Evolutionary conservation across 2,329 filamentous ascomycete genomes (phyloP), one percentile per base, ranked within the genome.

Genomic region (Diaporthe ilicicola): DNA sequence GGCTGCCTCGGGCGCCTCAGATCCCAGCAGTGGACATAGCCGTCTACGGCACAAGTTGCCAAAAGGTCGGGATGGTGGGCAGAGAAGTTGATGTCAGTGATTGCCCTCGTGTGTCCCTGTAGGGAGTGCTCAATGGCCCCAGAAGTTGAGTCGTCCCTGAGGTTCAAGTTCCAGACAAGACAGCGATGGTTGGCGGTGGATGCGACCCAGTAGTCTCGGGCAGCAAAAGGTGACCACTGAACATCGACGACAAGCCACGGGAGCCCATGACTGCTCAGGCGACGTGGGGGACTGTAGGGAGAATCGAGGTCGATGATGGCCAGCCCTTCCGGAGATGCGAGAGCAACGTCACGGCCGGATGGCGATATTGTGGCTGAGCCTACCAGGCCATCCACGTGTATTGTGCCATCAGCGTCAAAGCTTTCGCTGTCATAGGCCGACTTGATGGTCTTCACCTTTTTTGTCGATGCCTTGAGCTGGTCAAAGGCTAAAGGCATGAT

Each of bases 201-300:
- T 44, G 94, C 93, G 22, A 98, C 92, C 95, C 95, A 98, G 77
- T 95, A 95, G 79, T 97, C 93, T 59, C 95, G 90, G 24, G 89
- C 90, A 15, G 95, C 93, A 79, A 98, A 97, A 0, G 95, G 95
- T 13, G 94, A 97, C 95, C 95, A 98, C 81, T 98, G 95, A 37
- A 97, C 95, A 81, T 98, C 95, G 13, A 95, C 94, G 6, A 97
- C 95, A 65, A 97, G 91, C 94, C 95, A 98, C n/a, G 94, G 92
- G 53, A 94, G 91, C 69, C 94, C 92, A 81, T 97, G 94, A 73
- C 92, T 92, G 75, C 87, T 88, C 59, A 98, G 87, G 76, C 94
- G 92, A 22, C 94, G 92, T 22, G 95, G 95, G 12, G 93, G 92
- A 72, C 92, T 96, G 79, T 94, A 96, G 0, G 94, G 94, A 13